Evolutionary conservation across 768 basidiomycete genomes (phyloP), one percentile per base, ranked within the genome.

Genomic region (Kondoa malvinella): DNA sequence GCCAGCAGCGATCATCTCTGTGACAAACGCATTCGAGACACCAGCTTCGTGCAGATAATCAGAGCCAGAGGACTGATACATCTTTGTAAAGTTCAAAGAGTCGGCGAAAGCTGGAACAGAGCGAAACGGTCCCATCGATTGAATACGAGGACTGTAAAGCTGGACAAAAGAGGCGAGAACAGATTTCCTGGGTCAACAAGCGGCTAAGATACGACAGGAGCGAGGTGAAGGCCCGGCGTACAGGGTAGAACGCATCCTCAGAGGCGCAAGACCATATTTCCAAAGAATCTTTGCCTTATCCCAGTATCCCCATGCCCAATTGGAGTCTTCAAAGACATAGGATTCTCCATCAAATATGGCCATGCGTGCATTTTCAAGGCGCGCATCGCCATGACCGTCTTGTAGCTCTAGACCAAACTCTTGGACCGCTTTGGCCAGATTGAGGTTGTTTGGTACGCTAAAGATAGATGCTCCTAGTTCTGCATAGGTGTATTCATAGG

Each of bases 381-480:
- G 69, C 29, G 68, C 66, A 3, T 26, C 79, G 17, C 80, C 79
- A 1, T 76, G 74, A 68, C 83, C 84, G 73, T 78, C 77, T 32
- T 73, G 75, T 64, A 81, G 80, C 1, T 82, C 83, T 26, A 92
- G 80, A 70, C 86, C 85, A 76, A 91, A 92, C 66, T 88, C 88
- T 40, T 86, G 80, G 0, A 85, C 82, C 1, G 92, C 92, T 66
- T 89, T 83, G 79, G 80, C 78, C 65, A 86, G 65, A 74, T 86
- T 85, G 74, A 79, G 3, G 15, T 67, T 66, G 1, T 74, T 71
- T 30, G 69, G 67, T 14, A 92, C 86, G n/a, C n/a, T n/a, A 74
- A 92, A 94, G 67, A 92, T 86, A 25, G 86, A 87, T 0, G 86
- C 92, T 0, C 92, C 92, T 1, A 92, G 80, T 74, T 94, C 92